These are phyloP conservation scores for Poa annua DNA, from an alignment of 176 grass and related monocot species.

Conservation along the genomic window DNA sequence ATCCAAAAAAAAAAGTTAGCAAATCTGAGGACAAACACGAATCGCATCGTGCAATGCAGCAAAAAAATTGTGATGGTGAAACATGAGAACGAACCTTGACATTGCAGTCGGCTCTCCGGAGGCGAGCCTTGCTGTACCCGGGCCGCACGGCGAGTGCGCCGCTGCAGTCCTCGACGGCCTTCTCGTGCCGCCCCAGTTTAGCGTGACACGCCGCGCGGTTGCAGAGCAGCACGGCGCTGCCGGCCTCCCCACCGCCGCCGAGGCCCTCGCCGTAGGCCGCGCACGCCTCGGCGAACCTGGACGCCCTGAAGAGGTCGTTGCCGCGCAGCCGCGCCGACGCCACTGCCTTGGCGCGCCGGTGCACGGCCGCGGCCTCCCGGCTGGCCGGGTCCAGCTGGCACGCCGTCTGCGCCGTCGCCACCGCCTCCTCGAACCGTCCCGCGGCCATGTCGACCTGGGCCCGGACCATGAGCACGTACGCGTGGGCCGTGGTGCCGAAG, in stretches of 20 bases:
- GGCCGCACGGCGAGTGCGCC: slow-evolving; percentile 70
- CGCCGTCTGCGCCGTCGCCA: slow-evolving; percentile 62
- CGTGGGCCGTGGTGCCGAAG: slow-evolving; percentile 67
- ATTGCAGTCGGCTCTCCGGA: slow-evolving; percentile 88
- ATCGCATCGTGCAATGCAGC: neutral
- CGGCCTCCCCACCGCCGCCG: slow-evolving; percentile 58
- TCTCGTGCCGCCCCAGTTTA: slow-evolving; percentile 77
- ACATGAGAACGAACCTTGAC: slow-evolving; percentile 58
- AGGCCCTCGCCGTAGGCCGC: slow-evolving; percentile 73
- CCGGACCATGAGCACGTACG: slow-evolving; percentile 72
- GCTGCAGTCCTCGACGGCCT: slow-evolving; percentile 88
- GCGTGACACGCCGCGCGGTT: slow-evolving; percentile 85
- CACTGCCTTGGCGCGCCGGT: slow-evolving; percentile 52
- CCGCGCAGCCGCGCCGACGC: slow-evolving; percentile 76
- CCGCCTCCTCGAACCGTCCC: slow-evolving; percentile 82
- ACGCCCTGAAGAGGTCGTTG: slow-evolving; percentile 85
- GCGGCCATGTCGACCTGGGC: slow-evolving; percentile 85
- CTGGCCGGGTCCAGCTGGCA: slow-evolving; percentile 77
- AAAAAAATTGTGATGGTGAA: neutral
- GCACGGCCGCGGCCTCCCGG: slow-evolving; percentile 63
- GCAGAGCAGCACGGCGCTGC: slow-evolving; percentile 81
- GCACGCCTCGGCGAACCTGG: slow-evolving; percentile 79
- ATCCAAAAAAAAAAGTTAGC: neutral
- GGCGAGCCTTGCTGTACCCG: slow-evolving; percentile 83
- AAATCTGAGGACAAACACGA: neutral